phyloP scores from a whole-genome alignment of 2,329 filamentous ascomycete genomes.

The Colletotrichum sidae region DNA sequence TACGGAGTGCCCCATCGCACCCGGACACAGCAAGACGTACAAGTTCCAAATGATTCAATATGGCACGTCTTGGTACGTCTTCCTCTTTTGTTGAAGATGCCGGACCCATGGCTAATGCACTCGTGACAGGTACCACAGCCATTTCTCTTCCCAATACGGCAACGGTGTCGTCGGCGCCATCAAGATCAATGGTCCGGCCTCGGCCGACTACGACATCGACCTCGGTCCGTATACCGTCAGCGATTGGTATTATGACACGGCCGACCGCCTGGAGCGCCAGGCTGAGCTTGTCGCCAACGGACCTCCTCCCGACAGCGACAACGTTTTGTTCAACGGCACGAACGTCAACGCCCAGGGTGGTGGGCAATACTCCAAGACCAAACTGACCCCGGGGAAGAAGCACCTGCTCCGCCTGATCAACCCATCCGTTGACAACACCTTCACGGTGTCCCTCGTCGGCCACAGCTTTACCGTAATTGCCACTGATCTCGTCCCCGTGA shows the following conservation, averaged over 20 bases:
- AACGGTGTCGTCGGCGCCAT: constrained; percentile 65
- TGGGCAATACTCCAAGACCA: constrained; percentile 46
- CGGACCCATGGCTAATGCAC: constrained; percentile 35
- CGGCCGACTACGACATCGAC: constrained; percentile 67
- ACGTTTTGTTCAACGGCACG: constrained; percentile 58
- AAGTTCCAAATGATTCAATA: constrained; percentile 51
- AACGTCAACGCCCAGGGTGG: constrained; percentile 46
- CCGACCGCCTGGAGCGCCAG: constrained; percentile 42
- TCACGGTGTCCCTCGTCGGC: constrained; percentile 62
- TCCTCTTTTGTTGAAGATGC: constrained; percentile 3
- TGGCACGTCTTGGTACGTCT: constrained; percentile 47
- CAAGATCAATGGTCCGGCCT: constrained; percentile 60
- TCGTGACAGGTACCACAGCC: constrained; percentile 58
- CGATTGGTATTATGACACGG: constrained; percentile 62
- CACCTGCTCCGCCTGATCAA: constrained; percentile 64
- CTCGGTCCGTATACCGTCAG: constrained; percentile 64
- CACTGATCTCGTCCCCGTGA: constrained; percentile 64
- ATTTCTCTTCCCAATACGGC: constrained; percentile 62
- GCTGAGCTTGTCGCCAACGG: constrained; percentile 39
- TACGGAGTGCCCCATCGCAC: constrained; percentile 56
- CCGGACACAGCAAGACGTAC: constrained; percentile 48
- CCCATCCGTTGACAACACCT: constrained; percentile 60
- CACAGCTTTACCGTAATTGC: constrained; percentile 65
- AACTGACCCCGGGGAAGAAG: constrained; percentile 55
- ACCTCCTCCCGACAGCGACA: constrained; percentile 45